Evolutionary conservation across 1,284 basidiomycete genomes (phyloP).

Genomic region (Ceratobasidium sp.): DNA sequence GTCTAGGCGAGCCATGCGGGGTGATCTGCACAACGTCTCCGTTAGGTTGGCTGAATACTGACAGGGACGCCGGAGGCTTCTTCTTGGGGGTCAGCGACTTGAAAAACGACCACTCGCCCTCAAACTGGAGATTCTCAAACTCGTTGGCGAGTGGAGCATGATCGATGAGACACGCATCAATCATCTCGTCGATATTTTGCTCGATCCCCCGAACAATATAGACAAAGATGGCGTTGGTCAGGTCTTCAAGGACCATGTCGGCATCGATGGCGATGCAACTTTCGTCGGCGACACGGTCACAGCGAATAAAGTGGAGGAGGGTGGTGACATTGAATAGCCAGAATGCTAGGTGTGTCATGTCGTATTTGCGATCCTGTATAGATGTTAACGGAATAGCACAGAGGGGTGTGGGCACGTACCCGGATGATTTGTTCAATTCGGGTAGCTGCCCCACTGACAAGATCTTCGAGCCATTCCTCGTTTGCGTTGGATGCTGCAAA

Average conservation of each 20-base stretch:
- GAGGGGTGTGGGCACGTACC: conserved; percentile 59
- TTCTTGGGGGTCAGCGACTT: conserved; percentile 64
- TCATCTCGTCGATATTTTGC: conserved; percentile 82
- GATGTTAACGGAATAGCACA: conserved; percentile 2
- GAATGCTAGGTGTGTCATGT: conserved; percentile 86
- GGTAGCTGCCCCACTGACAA: conserved; percentile 89
- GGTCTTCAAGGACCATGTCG: conserved; percentile 81
- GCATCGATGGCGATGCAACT: conserved; percentile 82
- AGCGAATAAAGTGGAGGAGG: conserved; percentile 88
- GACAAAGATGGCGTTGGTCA: conserved; percentile 94
- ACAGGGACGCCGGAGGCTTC: conserved; percentile 31
- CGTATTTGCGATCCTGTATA: conserved; percentile 77
- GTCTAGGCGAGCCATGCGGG: conserved; percentile 2
- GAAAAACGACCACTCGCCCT: conserved; percentile 94
- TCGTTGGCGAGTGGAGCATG: conserved; percentile 79
- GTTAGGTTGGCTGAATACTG: conserved; percentile 21
- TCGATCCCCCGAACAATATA: conserved; percentile 95
- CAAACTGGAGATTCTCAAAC: conserved; percentile 86
- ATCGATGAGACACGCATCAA: conserved; percentile 86
- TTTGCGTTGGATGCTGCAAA: conserved; percentile 88
- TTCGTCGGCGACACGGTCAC: conserved; percentile 75
- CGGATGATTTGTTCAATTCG: conserved; percentile 91
- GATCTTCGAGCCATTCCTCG: conserved; percentile 88
- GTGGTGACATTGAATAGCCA: conserved; percentile 94
- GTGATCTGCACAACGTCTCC: conserved; percentile 7